Evolutionary conservation across 2,329 filamentous ascomycete genomes (phyloP), one percentile per base, ranked within the genome.

Genomic region (Trichoderma pleuroti): DNA sequence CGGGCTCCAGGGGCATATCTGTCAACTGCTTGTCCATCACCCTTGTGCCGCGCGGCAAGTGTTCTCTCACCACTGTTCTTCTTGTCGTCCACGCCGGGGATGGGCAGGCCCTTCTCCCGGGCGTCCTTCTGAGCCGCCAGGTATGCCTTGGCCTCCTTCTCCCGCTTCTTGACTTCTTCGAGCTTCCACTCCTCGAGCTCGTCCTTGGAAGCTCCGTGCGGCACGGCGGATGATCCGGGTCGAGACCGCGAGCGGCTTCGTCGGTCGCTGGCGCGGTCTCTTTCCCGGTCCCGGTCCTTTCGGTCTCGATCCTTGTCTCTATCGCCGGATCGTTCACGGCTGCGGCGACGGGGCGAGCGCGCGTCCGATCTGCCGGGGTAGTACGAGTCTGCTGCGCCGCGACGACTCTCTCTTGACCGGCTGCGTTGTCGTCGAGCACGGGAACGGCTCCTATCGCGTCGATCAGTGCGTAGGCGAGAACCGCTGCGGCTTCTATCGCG

Each of bases 91-190:
- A 88, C 81, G n/a, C 86, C 86, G 0, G 87, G 86, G 24, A 88
- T 79, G 1, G 87, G 86, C 52, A 88, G 77, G 10, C 87, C 87
- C 76, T 90, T 90, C 61, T 84, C 84, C 34, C 86, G 83, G 36
- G 88, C 88, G 74, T 90, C 87, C 72, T 87, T 86, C 74, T 89
- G 87, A 3, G 87, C 87, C 8, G 87, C 87, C 46, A 90, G 81
- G 74, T 90, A 91, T 5, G 87, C 87, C 77, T 89, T 90, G 49
- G 89, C 89, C 78, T 90, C 88, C 73, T 85, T 85, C 77, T 90
- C 88, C 64, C 88, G 85, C 76, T 88, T 87, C 77, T 84, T 87
- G 67, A 89, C 87, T 74, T 90, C 87, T 71, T 86, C 86, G 73
- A 86, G 85, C 76, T 90, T 90, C 84, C 87, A 87, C 18, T 84